Evolutionary conservation across 495 filamentous ascomycete species (phyloP), one percentile per base, ranked within the genome.

Genomic region (Aspergillus funiculosus): DNA sequence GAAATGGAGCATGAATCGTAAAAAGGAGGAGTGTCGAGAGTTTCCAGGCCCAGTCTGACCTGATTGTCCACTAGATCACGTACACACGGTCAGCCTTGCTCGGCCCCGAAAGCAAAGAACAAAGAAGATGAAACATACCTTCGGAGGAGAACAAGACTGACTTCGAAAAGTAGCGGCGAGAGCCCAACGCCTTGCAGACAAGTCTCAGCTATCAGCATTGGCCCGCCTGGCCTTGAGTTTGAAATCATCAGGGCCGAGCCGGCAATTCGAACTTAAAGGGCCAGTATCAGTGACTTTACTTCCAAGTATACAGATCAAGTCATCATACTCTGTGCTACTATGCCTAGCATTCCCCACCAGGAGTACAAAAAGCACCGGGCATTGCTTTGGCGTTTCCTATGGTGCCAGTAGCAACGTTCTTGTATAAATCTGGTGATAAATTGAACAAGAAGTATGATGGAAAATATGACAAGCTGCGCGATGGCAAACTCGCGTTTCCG

Each of bases 141-240:
- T 52, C 57, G 41, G 30, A 67, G 35, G 39, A 67, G 47, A 18
- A 67, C 45, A 17, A 67, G 37, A 37, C 61, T 64, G 21, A 64
- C 59, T 53, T 67, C 63, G 34, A 67, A 62, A 17, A 67, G 44
- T 20, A 67, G 54, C 25, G 61, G 61, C 31, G 63, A 64, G 15
- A 67, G 59, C 8, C 63, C 63, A 24, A 61, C 54, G 17, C 59
- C 57, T 53, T 58, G 61, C 46, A 66, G 24, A 6, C 46, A 41
- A 9, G 48, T 43, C 35, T 60, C 61, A 4, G 59, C 54, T 21
- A 56, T 61, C 22, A 64, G 38, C 41, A 61, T 52, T 6, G 51
- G 43, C 29, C 56, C 21, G 37, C 20, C 15, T 5, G 62, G 57
- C 17, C 43, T 19, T 6, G 51, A 37, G 11, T 39, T 52, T 1